Evolutionary conservation across 306 rosid genomes (phyloP), one percentile per base, ranked within the genome.

Genomic region (Spatholobus suberectus): DNA sequence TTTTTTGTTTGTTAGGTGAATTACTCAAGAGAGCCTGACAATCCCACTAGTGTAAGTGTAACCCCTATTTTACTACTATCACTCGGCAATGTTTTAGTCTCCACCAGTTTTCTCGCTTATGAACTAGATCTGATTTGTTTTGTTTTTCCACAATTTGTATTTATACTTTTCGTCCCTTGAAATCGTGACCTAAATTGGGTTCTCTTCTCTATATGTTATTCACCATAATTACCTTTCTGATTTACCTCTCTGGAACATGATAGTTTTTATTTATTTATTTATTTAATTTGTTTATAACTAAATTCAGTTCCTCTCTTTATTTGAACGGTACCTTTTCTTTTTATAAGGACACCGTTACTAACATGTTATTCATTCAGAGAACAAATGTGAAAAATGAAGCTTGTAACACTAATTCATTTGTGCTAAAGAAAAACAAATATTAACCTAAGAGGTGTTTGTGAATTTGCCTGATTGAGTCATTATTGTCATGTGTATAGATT

Each of bases 361-460:
- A 0, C 1, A 8, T 67, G 29, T 67, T 5, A 37, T 13, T 37
- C 37, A 20, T 79, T 79, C 10, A 51, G 54, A 23, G 38, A 14
- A 43, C 4, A 70, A 21, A 24, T 24, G 32, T 29, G 46, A 32
- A 0, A 10, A 49, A n/a, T 10, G 63, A 49, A 18, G 18, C 17
- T 1, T 29, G 18, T 7, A 73, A 18, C 17, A 34, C 7, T 3
- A 15, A 17, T n/a, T 38, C 2, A 38, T 38, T 38, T 38, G 54
- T 8, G 35, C 3, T 8, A 40, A 5, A 41, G 32, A 29, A 29
- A 5, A 67, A 9, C 2, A 66, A n/a, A 7, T 18, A 7, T 38
- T 66, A 4, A 54, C 74, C 29, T 3, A 3, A 8, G 29, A 69
- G 74, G 52, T 69, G 75, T 62, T 77, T 77, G 81, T 77, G 47